These are phyloP conservation scores for Quercus bicolor DNA, from an alignment of 306 rosid species.

Conservation along the genomic window DNA sequence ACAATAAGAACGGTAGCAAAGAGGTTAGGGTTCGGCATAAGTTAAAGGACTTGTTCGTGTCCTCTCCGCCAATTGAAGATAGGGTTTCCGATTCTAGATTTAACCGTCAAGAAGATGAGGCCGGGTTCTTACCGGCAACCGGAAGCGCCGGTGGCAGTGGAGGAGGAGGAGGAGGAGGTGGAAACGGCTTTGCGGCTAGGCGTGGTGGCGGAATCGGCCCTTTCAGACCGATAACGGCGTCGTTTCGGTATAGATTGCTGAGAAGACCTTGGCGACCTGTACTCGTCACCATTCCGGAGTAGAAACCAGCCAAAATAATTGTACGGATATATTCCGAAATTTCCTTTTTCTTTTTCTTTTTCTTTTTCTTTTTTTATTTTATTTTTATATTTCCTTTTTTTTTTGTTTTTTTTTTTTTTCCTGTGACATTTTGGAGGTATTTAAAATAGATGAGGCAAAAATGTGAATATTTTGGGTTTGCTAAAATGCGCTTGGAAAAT, in stretches of 20 bases:
- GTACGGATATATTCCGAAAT: conserved; percentile 30
- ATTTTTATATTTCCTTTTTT: neutral
- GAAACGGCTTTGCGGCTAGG: conserved; percentile 17
- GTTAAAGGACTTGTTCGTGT: conserved; percentile 69
- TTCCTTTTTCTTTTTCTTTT: conserved; percentile 8
- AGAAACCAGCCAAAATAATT: conserved; percentile 13
- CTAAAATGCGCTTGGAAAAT: neutral
- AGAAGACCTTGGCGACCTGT: conserved; percentile 87
- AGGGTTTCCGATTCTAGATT: conserved; percentile 32
- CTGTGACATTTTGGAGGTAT: neutral
- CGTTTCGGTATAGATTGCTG: conserved; percentile 67
- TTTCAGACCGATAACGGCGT: conserved; percentile 59
- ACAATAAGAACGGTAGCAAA: conserved; percentile 8
- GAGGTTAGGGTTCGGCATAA: conserved; percentile 58
- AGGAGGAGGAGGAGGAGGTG: neutral
- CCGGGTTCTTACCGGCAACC: conserved; percentile 19
- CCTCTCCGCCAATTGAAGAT: conserved; percentile 57
- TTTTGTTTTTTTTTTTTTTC: neutral
- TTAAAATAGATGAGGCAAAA: neutral
- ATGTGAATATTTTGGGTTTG: neutral
- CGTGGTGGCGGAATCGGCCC: conserved; percentile 33
- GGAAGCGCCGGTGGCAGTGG: conserved; percentile 5
- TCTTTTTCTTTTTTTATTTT: conserved; percentile 10
- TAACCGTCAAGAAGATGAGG: conserved; percentile 17
- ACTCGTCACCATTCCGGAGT: conserved; percentile 79